A percentile compares a stretch with the other conserved stretches of the same genome.
These are phyloP conservation scores for Nitzschia palea DNA, from an alignment of 108 stramenopile genomes.

Conservation along the genomic window DNA sequence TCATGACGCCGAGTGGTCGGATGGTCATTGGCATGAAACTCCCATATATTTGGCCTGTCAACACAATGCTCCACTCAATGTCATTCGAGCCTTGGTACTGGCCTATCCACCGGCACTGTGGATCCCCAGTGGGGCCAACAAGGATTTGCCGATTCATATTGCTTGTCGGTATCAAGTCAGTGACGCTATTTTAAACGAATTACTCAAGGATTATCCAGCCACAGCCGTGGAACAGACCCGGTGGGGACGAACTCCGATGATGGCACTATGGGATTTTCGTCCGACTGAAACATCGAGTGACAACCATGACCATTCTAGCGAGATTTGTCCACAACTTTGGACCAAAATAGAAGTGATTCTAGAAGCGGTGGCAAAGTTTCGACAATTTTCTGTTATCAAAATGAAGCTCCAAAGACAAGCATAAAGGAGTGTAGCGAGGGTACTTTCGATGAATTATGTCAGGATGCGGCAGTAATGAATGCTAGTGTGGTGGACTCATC, in stretches of 20 bases:
- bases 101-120: constrained; percentile 18
- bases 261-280: constrained; percentile 26
- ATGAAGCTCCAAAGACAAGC: not conserved
- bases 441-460: not conserved
- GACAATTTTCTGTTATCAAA: constrained; percentile 5
- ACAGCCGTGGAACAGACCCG: constrained; percentile 22
- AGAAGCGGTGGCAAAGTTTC: constrained; percentile 29
- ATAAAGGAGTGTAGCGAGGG: constrained; percentile 3
- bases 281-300: too few species aligned
- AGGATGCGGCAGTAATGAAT: not conserved
- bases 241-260: constrained; percentile 21
- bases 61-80: constrained; percentile 29
- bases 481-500: not conserved
- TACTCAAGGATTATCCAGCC: constrained; percentile 17
- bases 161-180: constrained; percentile 30
- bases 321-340: constrained; percentile 32
- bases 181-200: constrained; percentile 8
- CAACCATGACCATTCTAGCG: too few species aligned
- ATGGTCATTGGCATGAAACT: constrained; percentile 36
- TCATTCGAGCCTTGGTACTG: constrained; percentile 20
- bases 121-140: constrained; percentile 9
- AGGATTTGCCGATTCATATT: constrained; percentile 38
- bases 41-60: constrained; percentile 33
- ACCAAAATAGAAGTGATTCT: constrained; percentile 27
- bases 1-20: constrained; percentile 22